Percentiles rank a stretch among this genome's conserved stretches.
These are phyloP conservation scores for Dothideomycetidae sp. DNA, from an alignment of 2,329 filamentous ascomycete species.

Conservation along the genomic window DNA sequence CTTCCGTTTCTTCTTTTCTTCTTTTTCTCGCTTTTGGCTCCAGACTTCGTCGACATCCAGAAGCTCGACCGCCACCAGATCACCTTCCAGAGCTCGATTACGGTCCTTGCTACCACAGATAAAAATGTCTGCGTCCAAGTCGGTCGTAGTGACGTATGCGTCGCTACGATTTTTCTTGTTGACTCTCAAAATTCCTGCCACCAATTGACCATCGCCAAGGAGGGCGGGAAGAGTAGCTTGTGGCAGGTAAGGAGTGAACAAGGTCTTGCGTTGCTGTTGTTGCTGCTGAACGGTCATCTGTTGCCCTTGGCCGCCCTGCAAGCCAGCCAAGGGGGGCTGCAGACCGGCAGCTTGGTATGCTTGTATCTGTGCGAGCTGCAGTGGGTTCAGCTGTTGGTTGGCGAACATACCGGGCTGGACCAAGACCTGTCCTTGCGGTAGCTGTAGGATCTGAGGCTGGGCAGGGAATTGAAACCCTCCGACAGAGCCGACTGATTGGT, in stretches of 20 bases:
- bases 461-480: constrained; percentile 79
- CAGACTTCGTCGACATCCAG: constrained; percentile 97
- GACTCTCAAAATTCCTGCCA: constrained; percentile 89
- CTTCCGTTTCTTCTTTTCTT: constrained; percentile 99
- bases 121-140: constrained; percentile 96
- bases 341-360: constrained; percentile 81
- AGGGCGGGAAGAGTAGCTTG: constrained; percentile 87
- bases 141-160: constrained; percentile 88
- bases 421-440: constrained; percentile 69
- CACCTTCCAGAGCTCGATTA: constrained; percentile 90
- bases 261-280: constrained; percentile 89
- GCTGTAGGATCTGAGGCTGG: constrained; percentile 76
- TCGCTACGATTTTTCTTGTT: constrained; percentile 99
- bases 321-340: constrained; percentile 46
- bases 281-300: constrained; percentile 55
- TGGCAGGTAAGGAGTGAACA: constrained; percentile 94
- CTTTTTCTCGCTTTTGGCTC: constrained; percentile 97
- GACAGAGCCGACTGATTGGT: constrained; percentile 63
- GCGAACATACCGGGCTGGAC: constrained; percentile 67
- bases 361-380: constrained; percentile 82
- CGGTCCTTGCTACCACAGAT: constrained; percentile 99
- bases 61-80: constrained; percentile 88
- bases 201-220: constrained; percentile 80
- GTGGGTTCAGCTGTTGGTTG: constrained; percentile 71
- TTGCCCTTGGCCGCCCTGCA: constrained; percentile 56